phyloP scores from a whole-genome alignment of 495 filamentous ascomycete species.

The Aspergillus sparsus region DNA sequence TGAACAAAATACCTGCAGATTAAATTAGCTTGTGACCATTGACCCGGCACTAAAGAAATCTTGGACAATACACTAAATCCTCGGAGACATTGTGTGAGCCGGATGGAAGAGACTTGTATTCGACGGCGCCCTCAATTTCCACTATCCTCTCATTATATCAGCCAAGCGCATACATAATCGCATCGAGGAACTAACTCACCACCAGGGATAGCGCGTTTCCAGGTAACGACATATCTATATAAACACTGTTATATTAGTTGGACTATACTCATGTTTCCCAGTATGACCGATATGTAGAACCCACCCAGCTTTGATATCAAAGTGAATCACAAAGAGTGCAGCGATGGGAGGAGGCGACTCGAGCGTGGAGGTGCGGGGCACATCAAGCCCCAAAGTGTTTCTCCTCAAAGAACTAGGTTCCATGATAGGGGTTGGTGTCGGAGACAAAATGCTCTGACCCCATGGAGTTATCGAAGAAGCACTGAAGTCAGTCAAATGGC shows the following conservation, averaged over 20 bases:
- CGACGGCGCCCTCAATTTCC: conserved; percentile 83
- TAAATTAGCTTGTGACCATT: not conserved
- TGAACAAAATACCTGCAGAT: conserved; percentile 80
- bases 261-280: not conserved
- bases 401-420: conserved; percentile 32
- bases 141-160: conserved; percentile 45
- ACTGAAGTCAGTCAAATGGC: conserved; percentile 4
- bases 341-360: conserved; percentile 66
- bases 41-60: not conserved
- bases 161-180: conserved; percentile 10
- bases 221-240: conserved; percentile 74
- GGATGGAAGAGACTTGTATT: conserved; percentile 92
- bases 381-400: conserved; percentile 38
- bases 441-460: conserved; percentile 20
- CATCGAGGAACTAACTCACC: conserved; percentile 37
- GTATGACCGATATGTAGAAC: conserved; percentile 14
- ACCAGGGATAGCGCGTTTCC: conserved; percentile 72
- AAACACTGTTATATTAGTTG: conserved; percentile 4
- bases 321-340: conserved; percentile 82
- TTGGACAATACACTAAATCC: conserved; percentile 69
- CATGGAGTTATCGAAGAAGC: conserved; percentile 25
- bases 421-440: conserved; percentile 28
- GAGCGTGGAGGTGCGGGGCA: conserved; percentile 35
- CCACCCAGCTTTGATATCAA: conserved; percentile 83
- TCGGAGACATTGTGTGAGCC: conserved; percentile 86